A percentile compares a stretch with the other conserved stretches of the same genome.
Conservation (phyloP, 2,329 filamentous ascomycete species). For the Fusarium oligoseptatum region DNA sequence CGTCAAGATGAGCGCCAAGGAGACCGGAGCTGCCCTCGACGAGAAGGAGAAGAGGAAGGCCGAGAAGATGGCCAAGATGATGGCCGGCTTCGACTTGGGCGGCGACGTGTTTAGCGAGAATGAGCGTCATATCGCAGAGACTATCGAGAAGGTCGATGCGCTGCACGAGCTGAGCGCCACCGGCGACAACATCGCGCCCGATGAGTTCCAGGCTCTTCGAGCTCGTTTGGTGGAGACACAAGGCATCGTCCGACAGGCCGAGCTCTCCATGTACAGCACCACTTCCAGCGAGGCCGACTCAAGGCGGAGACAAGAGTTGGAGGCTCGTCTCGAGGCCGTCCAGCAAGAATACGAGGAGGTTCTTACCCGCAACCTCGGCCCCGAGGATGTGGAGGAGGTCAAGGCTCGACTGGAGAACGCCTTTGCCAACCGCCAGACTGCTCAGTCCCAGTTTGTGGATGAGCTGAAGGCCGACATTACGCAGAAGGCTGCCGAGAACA, state of each 20-base stretch:
- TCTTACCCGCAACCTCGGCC: constrained; percentile 81
- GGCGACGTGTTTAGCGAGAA: constrained; percentile 95
- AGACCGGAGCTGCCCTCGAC: constrained; percentile 88
- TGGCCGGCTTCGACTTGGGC: constrained; percentile 97
- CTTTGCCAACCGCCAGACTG: constrained; percentile 80
- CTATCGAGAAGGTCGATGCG: constrained; percentile 85
- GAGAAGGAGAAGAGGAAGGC: constrained; percentile 99
- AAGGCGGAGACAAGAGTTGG: constrained; percentile 80
- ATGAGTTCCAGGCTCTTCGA: constrained; percentile 83
- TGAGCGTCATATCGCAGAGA: constrained; percentile 84
- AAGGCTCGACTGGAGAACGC: constrained; percentile 83
- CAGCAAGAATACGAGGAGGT: constrained; percentile 89
- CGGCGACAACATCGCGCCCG: constrained; percentile 84
- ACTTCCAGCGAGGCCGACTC: constrained; percentile 74
- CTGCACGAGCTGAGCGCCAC: constrained; percentile 81
- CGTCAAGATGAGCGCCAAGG: constrained; percentile 96
- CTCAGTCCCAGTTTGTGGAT: constrained; percentile 79
- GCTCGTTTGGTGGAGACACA: constrained; percentile 88
- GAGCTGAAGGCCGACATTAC: constrained; percentile 82
- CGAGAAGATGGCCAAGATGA: constrained; percentile 99
- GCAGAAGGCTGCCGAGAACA: constrained; percentile 84
- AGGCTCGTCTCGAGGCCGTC: constrained; percentile 78
- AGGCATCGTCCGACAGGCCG: constrained; percentile 91
- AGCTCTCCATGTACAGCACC: constrained; percentile 83
- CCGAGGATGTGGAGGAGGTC: constrained; percentile 85